phyloP scores from a whole-genome alignment of 768 basidiomycete genomes.

The Cystobasidium tubakii region DNA sequence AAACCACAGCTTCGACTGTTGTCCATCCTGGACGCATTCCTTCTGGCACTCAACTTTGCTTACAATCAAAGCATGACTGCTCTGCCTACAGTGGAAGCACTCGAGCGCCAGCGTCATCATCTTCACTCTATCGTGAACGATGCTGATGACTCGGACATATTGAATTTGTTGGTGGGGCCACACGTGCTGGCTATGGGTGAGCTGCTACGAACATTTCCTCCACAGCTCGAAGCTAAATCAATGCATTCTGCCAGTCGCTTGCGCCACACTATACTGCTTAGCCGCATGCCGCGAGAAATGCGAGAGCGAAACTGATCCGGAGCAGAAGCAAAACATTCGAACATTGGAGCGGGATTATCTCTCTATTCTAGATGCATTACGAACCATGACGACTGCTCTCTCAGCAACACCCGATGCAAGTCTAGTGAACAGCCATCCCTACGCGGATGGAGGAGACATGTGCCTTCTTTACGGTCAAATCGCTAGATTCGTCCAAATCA shows the following conservation, averaged over 20 bases:
- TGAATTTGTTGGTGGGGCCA: slow-evolving; percentile 1
- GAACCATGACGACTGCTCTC: not conserved
- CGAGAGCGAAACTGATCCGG: not conserved
- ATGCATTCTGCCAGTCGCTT: not conserved
- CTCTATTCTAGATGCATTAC: slow-evolving; percentile 8
- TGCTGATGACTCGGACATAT: not conserved
- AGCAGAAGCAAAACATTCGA: not conserved
- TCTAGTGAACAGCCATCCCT: slow-evolving; percentile 14
- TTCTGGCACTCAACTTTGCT: slow-evolving; percentile 24
- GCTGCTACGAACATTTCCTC: not conserved
- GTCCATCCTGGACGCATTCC: slow-evolving; percentile 15
- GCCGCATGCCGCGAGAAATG: not conserved
- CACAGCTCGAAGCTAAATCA: not conserved
- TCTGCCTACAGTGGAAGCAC: not conserved
- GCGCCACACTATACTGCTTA: slow-evolving; percentile 9
- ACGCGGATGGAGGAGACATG: slow-evolving; percentile 27
- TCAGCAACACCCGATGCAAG: slow-evolving; percentile 10
- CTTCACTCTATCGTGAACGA: slow-evolving; percentile 32
- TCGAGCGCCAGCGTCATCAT: slow-evolving; percentile 23
- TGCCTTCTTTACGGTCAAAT: slow-evolving; percentile 9
- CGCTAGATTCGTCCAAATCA: not conserved
- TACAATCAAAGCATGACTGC: not conserved
- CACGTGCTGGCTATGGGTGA: slow-evolving; percentile 26
- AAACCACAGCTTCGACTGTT: slow-evolving; percentile 4
- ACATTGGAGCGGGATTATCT: slow-evolving; percentile 21